Conservation (phyloP, 2,329 filamentous ascomycete genomes). For the Ascochyta pisi region DNA sequence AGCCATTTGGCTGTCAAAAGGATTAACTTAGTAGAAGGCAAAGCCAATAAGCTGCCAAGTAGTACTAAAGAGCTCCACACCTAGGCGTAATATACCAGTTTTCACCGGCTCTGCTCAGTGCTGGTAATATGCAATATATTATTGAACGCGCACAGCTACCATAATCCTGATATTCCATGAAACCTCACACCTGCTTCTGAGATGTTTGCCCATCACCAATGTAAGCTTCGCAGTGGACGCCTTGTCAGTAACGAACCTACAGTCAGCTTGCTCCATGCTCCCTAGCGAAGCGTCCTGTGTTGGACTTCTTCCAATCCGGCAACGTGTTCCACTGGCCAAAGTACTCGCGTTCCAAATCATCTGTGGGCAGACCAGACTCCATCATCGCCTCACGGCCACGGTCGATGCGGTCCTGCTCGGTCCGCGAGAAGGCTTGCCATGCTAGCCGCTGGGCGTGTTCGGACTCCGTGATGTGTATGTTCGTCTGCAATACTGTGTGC, state of each 20-base stretch:
- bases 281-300: slow-evolving; percentile 22
- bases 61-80: too few species aligned
- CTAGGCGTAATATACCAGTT: too few species aligned
- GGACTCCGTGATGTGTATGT: slow-evolving; percentile 21
- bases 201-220: background rate
- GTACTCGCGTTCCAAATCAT: slow-evolving; percentile 22
- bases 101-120: too few species aligned
- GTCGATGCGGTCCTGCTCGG: slow-evolving; percentile 11
- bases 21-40: too few species aligned
- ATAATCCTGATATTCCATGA: too few species aligned
- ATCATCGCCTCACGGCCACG: slow-evolving; percentile 26
- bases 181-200: background rate
- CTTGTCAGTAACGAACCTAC: background rate
- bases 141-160: too few species aligned
- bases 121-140: too few species aligned
- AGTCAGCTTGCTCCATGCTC: background rate
- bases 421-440: slow-evolving; percentile 25
- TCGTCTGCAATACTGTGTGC: slow-evolving; percentile 11
- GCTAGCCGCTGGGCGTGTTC: slow-evolving; percentile 20
- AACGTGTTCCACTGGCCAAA: slow-evolving; percentile 21
- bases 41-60: too few species aligned
- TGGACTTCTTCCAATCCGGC: slow-evolving; percentile 31
- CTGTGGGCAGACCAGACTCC: slow-evolving; percentile 15
- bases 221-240: background rate
- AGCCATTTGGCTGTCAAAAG: too few species aligned